phyloP scores from a whole-genome alignment of 805 yeast species.

The Cyberlindnera mississippiensis region DNA sequence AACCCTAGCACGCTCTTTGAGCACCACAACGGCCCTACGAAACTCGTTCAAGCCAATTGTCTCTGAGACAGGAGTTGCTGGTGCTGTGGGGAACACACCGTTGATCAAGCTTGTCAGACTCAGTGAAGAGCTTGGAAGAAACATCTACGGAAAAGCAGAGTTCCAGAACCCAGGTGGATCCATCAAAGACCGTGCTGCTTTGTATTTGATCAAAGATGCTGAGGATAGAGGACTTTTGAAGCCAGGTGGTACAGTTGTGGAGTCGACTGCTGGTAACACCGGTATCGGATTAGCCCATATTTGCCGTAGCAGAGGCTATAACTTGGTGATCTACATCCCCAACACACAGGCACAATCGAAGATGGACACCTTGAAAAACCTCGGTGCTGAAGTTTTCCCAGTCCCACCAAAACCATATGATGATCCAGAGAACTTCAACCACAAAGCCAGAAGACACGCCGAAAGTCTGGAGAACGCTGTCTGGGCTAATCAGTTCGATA shows the following conservation, averaged over 20 bases:
- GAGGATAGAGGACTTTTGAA: conserved; percentile 58
- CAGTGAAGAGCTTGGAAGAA: conserved; percentile 58
- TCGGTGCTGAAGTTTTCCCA: conserved; percentile 86
- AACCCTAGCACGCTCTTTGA: conserved; percentile 9
- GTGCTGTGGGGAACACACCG: conserved; percentile 94
- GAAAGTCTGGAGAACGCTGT: conserved; percentile 72
- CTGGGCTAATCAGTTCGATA: conserved; percentile 93
- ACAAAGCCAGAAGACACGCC: conserved; percentile 83
- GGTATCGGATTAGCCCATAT: conserved; percentile 87
- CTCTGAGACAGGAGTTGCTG: conserved; percentile 64
- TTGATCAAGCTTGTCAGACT: conserved; percentile 57
- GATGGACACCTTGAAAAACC: conserved; percentile 63
- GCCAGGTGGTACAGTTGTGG: conserved; percentile 85
- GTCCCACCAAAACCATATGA: conserved; percentile 84
- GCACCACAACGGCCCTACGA: conserved; percentile 4
- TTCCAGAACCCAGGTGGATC: conserved; percentile 94
- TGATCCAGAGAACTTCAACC: conserved; percentile 82
- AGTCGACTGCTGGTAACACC: conserved; percentile 96
- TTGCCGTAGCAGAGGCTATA: conserved; percentile 79
- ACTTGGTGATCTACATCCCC: conserved; percentile 87
- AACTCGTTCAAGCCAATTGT: conserved; percentile 46
- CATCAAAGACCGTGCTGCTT: conserved; percentile 87
- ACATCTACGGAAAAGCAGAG: conserved; percentile 87
- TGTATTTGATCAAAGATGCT: conserved; percentile 73
- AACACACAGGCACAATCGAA: conserved; percentile 81